Conservation (phyloP, 1,284 basidiomycete genomes). For the Boletellus deceptivus region DNA sequence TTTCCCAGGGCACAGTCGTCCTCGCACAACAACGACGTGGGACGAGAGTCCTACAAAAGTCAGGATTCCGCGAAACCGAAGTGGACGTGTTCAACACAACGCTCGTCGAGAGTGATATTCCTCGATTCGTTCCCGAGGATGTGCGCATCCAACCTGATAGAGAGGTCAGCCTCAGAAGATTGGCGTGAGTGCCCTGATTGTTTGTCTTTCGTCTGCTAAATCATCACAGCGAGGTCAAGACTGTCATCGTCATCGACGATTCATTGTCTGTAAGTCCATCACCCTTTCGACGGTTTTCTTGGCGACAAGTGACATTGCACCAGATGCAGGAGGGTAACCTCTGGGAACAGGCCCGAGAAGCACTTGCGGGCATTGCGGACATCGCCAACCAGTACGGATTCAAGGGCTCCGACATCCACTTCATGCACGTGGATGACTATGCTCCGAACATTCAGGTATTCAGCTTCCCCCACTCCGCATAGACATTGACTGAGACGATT, state of each 20-base stretch:
- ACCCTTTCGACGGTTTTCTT: background rate
- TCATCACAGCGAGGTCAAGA: conserved; percentile 31
- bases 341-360: conserved; percentile 42
- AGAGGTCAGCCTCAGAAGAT: conserved; percentile 21
- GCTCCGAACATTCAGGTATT: conserved; percentile 36
- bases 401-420: conserved; percentile 45
- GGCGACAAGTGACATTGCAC: conserved; percentile 1
- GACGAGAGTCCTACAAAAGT: background rate
- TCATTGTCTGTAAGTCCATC: conserved; percentile 39
- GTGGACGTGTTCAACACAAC: conserved; percentile 25
- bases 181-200: conserved; percentile 24
- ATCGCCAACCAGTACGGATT: conserved; percentile 39
- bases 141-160: conserved; percentile 6
- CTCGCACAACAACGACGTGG: conserved; percentile 28
- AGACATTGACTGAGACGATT: background rate
- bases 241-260: conserved; percentile 45
- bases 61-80: conserved; percentile 6
- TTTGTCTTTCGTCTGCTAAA: conserved; percentile 2
- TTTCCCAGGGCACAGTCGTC: conserved; percentile 31
- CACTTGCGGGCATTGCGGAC: conserved; percentile 43
- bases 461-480: too few relatives aligned
- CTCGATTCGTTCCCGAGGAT: conserved; percentile 23
- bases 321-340: conserved; percentile 40
- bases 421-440: conserved; percentile 39
- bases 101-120: conserved; percentile 28